A percentile compares a stretch with the other conserved stretches of the same genome.
Conservation (phyloP, 257 asterid species). For the Prunella vulgaris region DNA sequence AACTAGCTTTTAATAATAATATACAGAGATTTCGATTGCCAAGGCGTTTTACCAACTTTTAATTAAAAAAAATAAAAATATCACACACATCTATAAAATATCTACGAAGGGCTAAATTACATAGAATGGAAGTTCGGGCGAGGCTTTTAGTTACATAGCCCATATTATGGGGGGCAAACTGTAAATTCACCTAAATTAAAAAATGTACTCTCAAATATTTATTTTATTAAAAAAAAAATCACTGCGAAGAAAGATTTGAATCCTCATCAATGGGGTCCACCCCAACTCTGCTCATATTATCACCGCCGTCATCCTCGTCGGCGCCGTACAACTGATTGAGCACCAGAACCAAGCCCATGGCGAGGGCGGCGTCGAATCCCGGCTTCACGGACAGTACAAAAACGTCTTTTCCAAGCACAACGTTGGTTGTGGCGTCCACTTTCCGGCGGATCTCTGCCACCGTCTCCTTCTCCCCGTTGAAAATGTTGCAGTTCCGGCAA, state of each 20-base stretch:
- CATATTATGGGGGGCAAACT: not conserved
- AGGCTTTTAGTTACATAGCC: not conserved
- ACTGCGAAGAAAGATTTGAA: conserved; percentile 2
- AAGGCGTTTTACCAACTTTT: not conserved
- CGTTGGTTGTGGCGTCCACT: conserved; percentile 48
- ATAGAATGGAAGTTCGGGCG: too few species aligned
- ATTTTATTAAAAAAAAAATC: too few species aligned
- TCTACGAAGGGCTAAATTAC: not conserved
- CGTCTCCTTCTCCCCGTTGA: conserved; percentile 34
- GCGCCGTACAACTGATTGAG: conserved; percentile 51
- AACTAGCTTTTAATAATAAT: too few species aligned
- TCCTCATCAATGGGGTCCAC: conserved; percentile 40
- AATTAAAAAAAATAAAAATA: not conserved
- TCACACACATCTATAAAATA: not conserved
- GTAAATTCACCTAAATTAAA: conserved; percentile 1
- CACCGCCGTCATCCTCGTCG: conserved; percentile 23
- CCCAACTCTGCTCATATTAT: conserved; percentile 27
- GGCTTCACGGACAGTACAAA: conserved; percentile 35
- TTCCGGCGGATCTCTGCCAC: conserved; percentile 66
- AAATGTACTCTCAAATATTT: not conserved
- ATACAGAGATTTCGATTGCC: not conserved
- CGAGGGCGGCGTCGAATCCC: conserved; percentile 64
- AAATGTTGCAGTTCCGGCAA: conserved; percentile 49
- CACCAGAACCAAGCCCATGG: conserved; percentile 59
- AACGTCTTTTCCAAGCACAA: conserved; percentile 62